Evolutionary conservation across 1,284 basidiomycete species (phyloP).

Genomic region (Baeospora myosura): DNA sequence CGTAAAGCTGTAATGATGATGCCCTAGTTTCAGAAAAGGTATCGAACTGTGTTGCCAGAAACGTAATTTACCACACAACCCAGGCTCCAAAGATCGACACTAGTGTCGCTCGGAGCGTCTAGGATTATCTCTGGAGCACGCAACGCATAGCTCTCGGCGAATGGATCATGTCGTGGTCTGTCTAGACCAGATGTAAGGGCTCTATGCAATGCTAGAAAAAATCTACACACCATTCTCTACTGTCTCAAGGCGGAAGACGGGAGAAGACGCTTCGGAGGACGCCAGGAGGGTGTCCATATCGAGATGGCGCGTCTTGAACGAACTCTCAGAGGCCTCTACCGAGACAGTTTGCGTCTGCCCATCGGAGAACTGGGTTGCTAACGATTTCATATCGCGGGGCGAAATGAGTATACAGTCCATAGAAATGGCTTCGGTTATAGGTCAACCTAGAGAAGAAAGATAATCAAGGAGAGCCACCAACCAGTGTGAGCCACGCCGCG

Average conservation of each 20-base stretch:
- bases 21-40: background rate
- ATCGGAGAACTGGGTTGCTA: conserved; percentile 16
- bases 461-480: conserved; percentile 7
- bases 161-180: conserved; percentile 7
- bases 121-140: conserved; percentile 20
- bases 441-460: background rate
- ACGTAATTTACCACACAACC: conserved; percentile 18
- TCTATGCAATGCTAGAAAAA: too few species aligned
- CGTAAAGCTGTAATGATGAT: conserved; percentile 16
- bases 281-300: conserved; percentile 3
- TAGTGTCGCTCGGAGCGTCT: conserved; percentile 13
- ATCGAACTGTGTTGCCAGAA: background rate
- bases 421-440: conserved; percentile 12
- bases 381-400: conserved; percentile 16
- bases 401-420: conserved; percentile 16
- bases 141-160: conserved; percentile 12
- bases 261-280: background rate
- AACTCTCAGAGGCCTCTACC: conserved; percentile 11
- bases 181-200: too few species aligned
- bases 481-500: conserved; percentile 14
- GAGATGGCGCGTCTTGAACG: conserved; percentile 8
- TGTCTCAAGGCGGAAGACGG: background rate
- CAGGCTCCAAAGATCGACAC: conserved; percentile 20
- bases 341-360: too few species aligned
- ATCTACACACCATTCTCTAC: too few species aligned